Evolutionary conservation across 2,329 filamentous ascomycete species (phyloP).

Genomic region (Colletotrichum coccodes): DNA sequence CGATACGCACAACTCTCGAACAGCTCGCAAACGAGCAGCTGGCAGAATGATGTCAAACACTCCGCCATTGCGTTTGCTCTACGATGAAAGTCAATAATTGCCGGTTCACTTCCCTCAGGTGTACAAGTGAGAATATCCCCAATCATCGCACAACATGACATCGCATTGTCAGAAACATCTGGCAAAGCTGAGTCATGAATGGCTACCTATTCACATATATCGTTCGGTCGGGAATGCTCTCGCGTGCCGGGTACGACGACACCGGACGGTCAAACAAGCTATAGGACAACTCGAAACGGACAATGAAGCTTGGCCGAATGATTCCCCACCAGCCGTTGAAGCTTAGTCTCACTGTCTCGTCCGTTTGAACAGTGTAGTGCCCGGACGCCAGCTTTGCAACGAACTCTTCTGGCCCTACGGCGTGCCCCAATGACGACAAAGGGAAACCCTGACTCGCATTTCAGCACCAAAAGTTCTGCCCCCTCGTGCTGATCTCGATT

Average conservation of each 20-base stretch:
- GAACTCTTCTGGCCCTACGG: background rate
- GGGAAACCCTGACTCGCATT: conserved; percentile 12
- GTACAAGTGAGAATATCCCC: background rate
- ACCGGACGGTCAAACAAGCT: background rate
- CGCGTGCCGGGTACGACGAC: background rate
- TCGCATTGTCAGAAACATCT: background rate
- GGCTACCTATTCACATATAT: background rate
- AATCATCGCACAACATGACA: background rate
- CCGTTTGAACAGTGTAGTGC: background rate
- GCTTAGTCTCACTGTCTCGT: background rate
- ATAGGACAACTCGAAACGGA: conserved; percentile 2
- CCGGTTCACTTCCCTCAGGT: background rate
- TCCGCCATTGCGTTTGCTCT: background rate
- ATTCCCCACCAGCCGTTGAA: conserved; percentile 2
- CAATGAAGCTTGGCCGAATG: conserved; percentile 1
- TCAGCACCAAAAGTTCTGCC: background rate
- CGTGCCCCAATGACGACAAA: conserved; percentile 8
- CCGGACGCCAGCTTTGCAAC: conserved; percentile 5
- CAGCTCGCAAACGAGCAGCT: too few relatives aligned
- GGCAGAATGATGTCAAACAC: background rate
- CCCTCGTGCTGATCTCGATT: conserved; percentile 20
- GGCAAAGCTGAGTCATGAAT: background rate
- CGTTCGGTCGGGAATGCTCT: background rate
- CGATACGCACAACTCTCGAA: too few relatives aligned
- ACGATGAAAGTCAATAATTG: background rate